Evolutionary conservation across 352 stramenopile species (phyloP).

Genomic region (Phytophthora pisi): DNA sequence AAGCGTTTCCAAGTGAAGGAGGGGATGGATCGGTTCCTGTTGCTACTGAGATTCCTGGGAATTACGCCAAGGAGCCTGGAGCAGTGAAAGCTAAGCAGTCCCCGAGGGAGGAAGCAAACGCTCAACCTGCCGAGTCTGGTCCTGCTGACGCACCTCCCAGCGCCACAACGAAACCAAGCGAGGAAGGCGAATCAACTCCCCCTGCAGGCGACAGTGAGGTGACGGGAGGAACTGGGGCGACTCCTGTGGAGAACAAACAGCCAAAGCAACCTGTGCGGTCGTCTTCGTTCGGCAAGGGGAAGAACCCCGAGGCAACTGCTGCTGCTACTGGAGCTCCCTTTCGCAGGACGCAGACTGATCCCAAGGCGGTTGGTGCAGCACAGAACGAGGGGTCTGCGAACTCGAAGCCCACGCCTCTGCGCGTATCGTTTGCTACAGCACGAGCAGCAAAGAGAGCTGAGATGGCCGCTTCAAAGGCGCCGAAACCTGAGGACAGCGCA

Average conservation of each 20-base stretch:
- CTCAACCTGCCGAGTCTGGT: not conserved
- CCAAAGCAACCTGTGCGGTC: slow-evolving; percentile 16
- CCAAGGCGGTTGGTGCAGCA: slow-evolving; percentile 13
- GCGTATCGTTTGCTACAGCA: slow-evolving; percentile 39
- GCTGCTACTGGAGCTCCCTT: slow-evolving; percentile 15
- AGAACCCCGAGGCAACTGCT: slow-evolving; percentile 3
- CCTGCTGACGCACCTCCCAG: not conserved
- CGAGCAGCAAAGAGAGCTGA: slow-evolving; percentile 32
- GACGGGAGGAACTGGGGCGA: not conserved
- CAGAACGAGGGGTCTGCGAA: slow-evolving; percentile 8
- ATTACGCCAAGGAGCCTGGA: not conserved
- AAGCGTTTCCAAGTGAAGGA: slow-evolving; percentile 9
- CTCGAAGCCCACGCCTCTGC: slow-evolving; percentile 5
- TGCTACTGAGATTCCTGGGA: not conserved
- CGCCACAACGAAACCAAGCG: not conserved
- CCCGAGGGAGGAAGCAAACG: not conserved
- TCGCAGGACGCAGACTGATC: slow-evolving; percentile 33
- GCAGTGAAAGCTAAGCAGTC: not conserved
- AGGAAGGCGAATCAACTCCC: not conserved
- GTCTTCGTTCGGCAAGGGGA: slow-evolving; percentile 31
- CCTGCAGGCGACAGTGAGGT: not conserved
- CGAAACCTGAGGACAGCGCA: not conserved
- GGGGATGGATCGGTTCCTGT: slow-evolving; percentile 21
- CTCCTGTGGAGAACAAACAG: not conserved
- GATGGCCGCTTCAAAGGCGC: slow-evolving; percentile 2